Base-by-base conservation (phyloP, 352 stramenopile species). In the Phytopythium montanum region DNA sequence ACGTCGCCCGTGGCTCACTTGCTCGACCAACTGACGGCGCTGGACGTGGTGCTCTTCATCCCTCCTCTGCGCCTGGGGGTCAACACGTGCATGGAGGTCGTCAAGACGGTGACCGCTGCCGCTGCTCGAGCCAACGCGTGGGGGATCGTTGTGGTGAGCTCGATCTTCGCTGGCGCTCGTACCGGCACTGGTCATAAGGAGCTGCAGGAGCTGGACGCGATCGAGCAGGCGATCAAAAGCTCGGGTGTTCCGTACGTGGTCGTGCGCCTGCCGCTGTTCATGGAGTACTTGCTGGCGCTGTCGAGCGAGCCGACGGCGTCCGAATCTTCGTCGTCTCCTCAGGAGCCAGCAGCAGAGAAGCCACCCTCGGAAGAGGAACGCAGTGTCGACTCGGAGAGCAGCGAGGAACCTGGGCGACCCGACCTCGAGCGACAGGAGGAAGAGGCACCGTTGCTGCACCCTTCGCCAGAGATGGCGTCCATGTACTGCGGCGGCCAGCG, bases 281-380 rank as follows among this genome's bases (percentile, higher is more conserved):
- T 91, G 70, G 84, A 93, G 66, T 93, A 91, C 59, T 90, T 93
- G 36, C 41, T 88, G 34, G 69, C 81, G 2, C 64, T 92, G 0
- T 78, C 69, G 23, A 28, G 63, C 3, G 61, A 73, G 3, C 59
- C 68, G 33, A n/a, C 21, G n/a, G 4, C 39, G 39, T 21, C 39
- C 18, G 19, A 25, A 19, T 45, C 39, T 23, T 25, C 21, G 9
- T 25, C 1, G 25, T 14, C 41, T 19, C 8, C 16, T 18, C 53
- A 34, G 10, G 14, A 59, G 7, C 13, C 23, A 25, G n/a, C 21
- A 8, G 21, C 23, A 5, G 38, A 59, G 39, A 21, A 29, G 18
- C 21, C 31, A 14, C 29, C 51, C 2, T 56, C 51, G 0, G 33
- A 56, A 25, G 21, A 26, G n/a, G n/a, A 16, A 12, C 21, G 44